Base-by-base conservation (phyloP, 2,329 filamentous ascomycete species). In the Plenodomus biglobosus region DNA sequence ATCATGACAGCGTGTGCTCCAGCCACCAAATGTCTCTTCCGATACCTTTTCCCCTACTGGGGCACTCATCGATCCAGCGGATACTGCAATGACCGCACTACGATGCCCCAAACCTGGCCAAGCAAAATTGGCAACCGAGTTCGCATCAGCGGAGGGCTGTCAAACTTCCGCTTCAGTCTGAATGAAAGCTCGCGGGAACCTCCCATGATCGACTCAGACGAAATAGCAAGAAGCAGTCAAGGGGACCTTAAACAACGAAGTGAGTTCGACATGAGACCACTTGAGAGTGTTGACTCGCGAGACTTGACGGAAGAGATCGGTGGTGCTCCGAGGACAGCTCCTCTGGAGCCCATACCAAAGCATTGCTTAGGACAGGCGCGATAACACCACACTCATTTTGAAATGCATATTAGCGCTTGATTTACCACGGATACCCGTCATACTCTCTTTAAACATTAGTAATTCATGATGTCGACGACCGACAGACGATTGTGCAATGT, bases 1-100 rank as follows among this genome's bases (percentile, higher is more conserved):
- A 79, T 83, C 53, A 70, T 80, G 37, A 79, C 78, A 0, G 79
- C 79, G 6, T 80, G 78, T 52, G 75, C 81, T 0, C 80, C 80
- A 0, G 80, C 79, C 0, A 66, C 82, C 34, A 73, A 77, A 5
- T 78, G 78, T 2, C 70, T 78, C 13, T 54, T 80, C 24, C 66
- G 69, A 3, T 57, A 61, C 32, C 40, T 71, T 8, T 57, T 65
- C 46, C 69, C 69, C 6, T 65, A 68, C 18, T 71, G 71, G 47
- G 56, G 62, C 3, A 56, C 59, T 1, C 47, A 54, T 10, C 52
- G 51, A 11, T 47, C 42, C 1, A 49, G 51, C 17, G 48, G 55
- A 1, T 51, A 56, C 40, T 56, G 60, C 42, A 46, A 52, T 38
- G 48, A 62, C 8, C 6, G 46, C 27, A 32, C 27, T 8, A 3